Evolutionary conservation across 495 filamentous ascomycete genomes (phyloP), one percentile per base, ranked within the genome.

Genomic region (Lasiosphaeriaceae sp.): DNA sequence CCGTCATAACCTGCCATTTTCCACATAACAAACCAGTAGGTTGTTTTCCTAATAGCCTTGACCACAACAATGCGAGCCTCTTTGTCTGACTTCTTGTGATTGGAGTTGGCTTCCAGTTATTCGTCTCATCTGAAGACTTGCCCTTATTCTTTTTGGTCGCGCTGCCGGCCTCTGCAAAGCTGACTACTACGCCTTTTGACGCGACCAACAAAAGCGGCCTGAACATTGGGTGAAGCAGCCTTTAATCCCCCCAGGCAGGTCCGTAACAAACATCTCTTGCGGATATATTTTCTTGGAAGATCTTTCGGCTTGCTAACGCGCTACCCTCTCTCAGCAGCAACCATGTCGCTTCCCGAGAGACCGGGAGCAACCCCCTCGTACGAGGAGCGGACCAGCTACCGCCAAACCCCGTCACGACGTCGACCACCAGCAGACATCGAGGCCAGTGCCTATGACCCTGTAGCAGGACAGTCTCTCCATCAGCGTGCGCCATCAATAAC

Each of bases 281-380:
- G 1, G 16, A n/a, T 17, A 12, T 43, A 14, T 4, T 43, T 31
- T 31, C 26, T 31, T 31, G 26, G 9, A 31, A 31, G 26, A 31
- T 3, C 9, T 31, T 31, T 9, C 26, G 26, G 26, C 26, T 31
- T 50, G 61, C 64, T 72, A 64, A 69, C 62, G 19, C 45, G 17
- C 47, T 23, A 26, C 47, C 50, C n/a, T n/a, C n/a, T n/a, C 12
- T 23, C 50, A 37, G 20, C 52, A 71, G 63, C 26, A 56, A 72
- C 55, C 60, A 89, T 89, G 86, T 87, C 86, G 69, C 76, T 87
- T 57, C 85, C 87, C 54, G 82, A 85, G 67, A 75, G 84, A 65
- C 86, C 87, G 19, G 77, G 77, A 55, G 77, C 78, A 59, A 83
- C 78, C 57, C 81, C 86, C 41, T 77, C 80, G 43, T 81, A 80